phyloP scores from a whole-genome alignment of 1,284 basidiomycete species.

The Microbotryomycetes sp. region DNA sequence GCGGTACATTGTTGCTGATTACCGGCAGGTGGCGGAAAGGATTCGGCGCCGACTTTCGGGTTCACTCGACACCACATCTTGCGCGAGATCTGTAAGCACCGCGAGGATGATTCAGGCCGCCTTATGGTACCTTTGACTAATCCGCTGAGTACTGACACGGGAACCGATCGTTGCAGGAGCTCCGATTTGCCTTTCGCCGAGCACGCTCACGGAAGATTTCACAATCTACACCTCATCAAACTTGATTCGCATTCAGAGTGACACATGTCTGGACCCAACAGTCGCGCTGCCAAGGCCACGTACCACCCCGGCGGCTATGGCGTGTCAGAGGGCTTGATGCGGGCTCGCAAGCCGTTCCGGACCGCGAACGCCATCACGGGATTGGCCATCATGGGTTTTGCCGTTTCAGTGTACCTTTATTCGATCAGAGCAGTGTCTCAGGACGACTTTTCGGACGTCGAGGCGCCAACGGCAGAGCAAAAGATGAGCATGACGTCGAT shows the following conservation, averaged over 20 bases:
- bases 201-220: too few relatives aligned
- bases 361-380: constrained; percentile 74
- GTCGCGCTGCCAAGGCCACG: constrained; percentile 11
- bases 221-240: too few relatives aligned
- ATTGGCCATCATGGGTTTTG: constrained; percentile 61
- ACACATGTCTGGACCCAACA: constrained; percentile 7
- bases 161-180: too few relatives aligned
- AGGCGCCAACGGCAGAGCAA: constrained; percentile 14
- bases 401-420: constrained; percentile 79
- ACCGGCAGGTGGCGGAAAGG: too few relatives aligned
- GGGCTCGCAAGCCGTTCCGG: constrained; percentile 77
- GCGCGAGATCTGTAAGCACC: too few relatives aligned
- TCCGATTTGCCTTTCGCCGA: too few relatives aligned
- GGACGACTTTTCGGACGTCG: constrained; percentile 59
- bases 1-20: too few relatives aligned
- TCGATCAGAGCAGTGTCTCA: constrained; percentile 89
- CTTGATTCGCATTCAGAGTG: not conserved
- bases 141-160: too few relatives aligned
- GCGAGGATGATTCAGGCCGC: too few relatives aligned
- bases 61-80: too few relatives aligned
- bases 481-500: constrained; percentile 8
- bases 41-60: too few relatives aligned
- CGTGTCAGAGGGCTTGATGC: constrained; percentile 76
- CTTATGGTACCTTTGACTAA: too few relatives aligned
- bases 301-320: constrained; percentile 28